Evolutionary conservation across 148 eudicot genomes (phyloP), one percentile per base, ranked within the genome.

Genomic region (Linanthus parryae): DNA sequence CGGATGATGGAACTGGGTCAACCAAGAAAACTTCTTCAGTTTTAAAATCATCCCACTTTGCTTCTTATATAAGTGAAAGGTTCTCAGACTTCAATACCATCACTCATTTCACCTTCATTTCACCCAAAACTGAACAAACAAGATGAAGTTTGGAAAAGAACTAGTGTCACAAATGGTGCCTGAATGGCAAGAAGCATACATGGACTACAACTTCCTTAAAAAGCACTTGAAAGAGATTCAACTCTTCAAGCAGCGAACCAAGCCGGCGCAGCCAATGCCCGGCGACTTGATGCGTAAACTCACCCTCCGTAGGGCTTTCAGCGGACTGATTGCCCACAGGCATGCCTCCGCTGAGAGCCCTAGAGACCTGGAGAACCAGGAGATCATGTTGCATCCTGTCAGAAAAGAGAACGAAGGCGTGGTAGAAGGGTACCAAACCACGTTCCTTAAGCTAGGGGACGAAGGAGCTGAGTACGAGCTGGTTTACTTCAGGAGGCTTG

Each of bases 61-160:
- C n/a, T n/a, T n/a, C n/a, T n/a, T n/a, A n/a, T n/a, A n/a, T n/a
- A n/a, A n/a, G n/a, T n/a, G n/a, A n/a, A n/a, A n/a, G n/a, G n/a
- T n/a, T n/a, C n/a, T n/a, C n/a, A n/a, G n/a, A n/a, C n/a, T n/a
- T n/a, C n/a, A n/a, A n/a, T n/a, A n/a, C n/a, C n/a, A n/a, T n/a
- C n/a, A n/a, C n/a, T n/a, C n/a, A n/a, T n/a, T n/a, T n/a, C n/a
- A n/a, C n/a, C n/a, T n/a, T n/a, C n/a, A n/a, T n/a, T n/a, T n/a
- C n/a, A n/a, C n/a, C n/a, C n/a, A n/a, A n/a, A n/a, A n/a, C n/a
- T n/a, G n/a, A n/a, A n/a, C n/a, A n/a, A n/a, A n/a, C n/a, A 30
- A 26, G 1, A 69, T 74, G 71, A 74, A 74, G 68, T 74, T 69
- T 34, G 74, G 71, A 10, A 69, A 69, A 44, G 74, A 69, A 42